These are phyloP conservation scores for Sistotremastrum niveocremeum DNA, from an alignment of 768 basidiomycete genomes.

Conservation along the genomic window DNA sequence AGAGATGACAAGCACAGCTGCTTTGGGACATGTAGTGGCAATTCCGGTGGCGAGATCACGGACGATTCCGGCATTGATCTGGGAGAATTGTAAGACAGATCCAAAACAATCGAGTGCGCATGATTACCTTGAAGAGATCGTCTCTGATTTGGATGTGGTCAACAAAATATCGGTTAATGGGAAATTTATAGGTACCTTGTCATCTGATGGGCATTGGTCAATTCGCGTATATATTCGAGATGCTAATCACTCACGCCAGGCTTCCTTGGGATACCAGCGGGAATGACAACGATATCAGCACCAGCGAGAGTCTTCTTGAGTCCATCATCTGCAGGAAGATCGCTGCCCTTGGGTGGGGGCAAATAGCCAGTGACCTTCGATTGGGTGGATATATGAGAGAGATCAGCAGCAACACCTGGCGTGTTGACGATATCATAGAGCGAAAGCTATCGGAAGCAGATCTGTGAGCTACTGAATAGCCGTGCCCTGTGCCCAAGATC, in stretches of 20 bases:
- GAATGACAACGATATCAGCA: conserved; percentile 87
- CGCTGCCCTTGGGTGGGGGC: conserved; percentile 3
- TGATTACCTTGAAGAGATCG: conserved; percentile 81
- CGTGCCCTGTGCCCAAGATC: conserved; percentile 1
- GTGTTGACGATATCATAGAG: conserved; percentile 96
- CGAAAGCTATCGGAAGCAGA: conserved; percentile 39
- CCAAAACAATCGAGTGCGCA: background rate
- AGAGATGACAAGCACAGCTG: conserved; percentile 90
- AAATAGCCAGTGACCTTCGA: conserved; percentile 77
- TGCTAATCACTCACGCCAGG: conserved; percentile 51
- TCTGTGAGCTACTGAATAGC: background rate
- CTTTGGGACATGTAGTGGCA: conserved; percentile 73
- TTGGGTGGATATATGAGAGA: conserved; percentile 85
- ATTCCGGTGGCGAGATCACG: conserved; percentile 85
- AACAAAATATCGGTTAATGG: background rate
- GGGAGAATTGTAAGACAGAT: conserved; percentile 4
- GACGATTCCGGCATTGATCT: conserved; percentile 98
- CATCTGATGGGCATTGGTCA: conserved; percentile 24
- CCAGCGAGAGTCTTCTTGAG: conserved; percentile 72
- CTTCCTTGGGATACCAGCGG: conserved; percentile 93
- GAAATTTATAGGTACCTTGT: conserved; percentile 25
- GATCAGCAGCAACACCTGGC: conserved; percentile 92
- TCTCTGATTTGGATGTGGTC: conserved; percentile 38
- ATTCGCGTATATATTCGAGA: background rate
- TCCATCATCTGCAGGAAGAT: conserved; percentile 52